A percentile compares a stretch with the other conserved stretches of the same genome.
Conservation (phyloP, 2,329 filamentous ascomycete species). For the Cyanodermella asteris region DNA sequence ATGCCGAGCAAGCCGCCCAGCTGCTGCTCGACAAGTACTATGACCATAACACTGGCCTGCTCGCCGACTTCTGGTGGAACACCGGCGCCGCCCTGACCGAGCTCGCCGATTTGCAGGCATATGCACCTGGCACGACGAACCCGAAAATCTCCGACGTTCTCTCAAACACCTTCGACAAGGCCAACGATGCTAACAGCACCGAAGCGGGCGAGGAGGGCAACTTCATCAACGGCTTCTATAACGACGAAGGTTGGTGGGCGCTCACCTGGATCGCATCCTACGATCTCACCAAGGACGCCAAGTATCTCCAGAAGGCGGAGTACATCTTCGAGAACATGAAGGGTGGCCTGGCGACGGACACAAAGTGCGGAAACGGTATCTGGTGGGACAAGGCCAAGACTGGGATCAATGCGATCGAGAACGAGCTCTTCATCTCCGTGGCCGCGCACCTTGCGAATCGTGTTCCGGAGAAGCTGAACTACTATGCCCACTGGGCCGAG, state of each 20-base stretch:
- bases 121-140: constrained; percentile 14
- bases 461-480: constrained; percentile 13
- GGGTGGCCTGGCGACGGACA: constrained; percentile 11
- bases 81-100: constrained; percentile 43
- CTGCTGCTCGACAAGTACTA: too few relatives aligned
- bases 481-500: constrained; percentile 28
- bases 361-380: constrained; percentile 22
- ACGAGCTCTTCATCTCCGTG: constrained; percentile 34
- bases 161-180: constrained; percentile 19
- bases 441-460: constrained; percentile 32
- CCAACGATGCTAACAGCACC: constrained; percentile 9
- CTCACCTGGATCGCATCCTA: constrained; percentile 35
- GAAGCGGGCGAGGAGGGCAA: too few relatives aligned
- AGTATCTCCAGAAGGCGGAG: constrained; percentile 31
- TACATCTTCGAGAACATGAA: constrained; percentile 34
- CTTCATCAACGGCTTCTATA: constrained; percentile 19
- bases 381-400: constrained; percentile 24
- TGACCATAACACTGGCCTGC: constrained; percentile 36
- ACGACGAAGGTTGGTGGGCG: constrained; percentile 44
- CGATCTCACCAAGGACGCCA: constrained; percentile 29
- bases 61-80: constrained; percentile 55
- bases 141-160: constrained; percentile 19
- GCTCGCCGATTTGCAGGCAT: constrained; percentile 31
- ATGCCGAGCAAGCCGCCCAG: too few relatives aligned
- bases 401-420: constrained; percentile 31